phyloP scores from a whole-genome alignment of 495 filamentous ascomycete species.

The Podospora bellae-mahoneyi region DNA sequence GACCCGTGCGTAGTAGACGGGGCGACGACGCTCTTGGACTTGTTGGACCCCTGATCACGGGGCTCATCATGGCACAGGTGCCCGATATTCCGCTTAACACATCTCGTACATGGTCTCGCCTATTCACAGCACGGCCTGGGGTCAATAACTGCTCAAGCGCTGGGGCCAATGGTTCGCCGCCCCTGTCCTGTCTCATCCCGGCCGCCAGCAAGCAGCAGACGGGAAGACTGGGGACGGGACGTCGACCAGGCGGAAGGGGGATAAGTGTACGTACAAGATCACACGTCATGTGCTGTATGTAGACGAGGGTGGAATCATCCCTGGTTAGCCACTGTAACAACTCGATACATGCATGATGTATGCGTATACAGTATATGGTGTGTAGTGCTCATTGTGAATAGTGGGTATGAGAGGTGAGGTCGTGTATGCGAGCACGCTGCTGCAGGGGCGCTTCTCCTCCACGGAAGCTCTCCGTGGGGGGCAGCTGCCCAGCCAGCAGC shows the following conservation, averaged over 20 bases:
- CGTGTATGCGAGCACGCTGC: constrained; percentile 6
- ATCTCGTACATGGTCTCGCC: constrained; percentile 95
- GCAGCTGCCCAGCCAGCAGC: constrained; percentile 4
- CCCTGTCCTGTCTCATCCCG: neutral
- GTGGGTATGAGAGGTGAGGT: neutral
- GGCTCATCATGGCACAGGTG: constrained; percentile 98
- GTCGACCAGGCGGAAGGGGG: constrained; percentile 27
- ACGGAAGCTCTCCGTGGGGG: constrained; percentile 4
- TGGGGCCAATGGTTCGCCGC: constrained; percentile 15
- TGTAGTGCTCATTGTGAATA: neutral
- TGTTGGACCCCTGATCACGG: constrained; percentile 65
- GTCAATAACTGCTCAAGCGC: constrained; percentile 26
- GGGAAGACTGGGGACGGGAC: constrained; percentile 3
- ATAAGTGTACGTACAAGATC: constrained; percentile 81
- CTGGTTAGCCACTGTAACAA: constrained; percentile 32
- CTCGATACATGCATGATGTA: constrained; percentile 16
- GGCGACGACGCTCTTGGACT: constrained; percentile 65
- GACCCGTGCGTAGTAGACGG: constrained; percentile 56
- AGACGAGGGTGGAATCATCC: constrained; percentile 25
- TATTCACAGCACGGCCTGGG: constrained; percentile 34
- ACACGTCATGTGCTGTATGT: constrained; percentile 98
- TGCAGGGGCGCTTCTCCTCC: constrained; percentile 7
- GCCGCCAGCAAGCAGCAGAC: neutral
- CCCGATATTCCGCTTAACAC: constrained; percentile 98
- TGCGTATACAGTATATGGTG: constrained; percentile 16